Evolutionary conservation across 2,329 filamentous ascomycete species (phyloP).

Genomic region (Aspergillus sp.): DNA sequence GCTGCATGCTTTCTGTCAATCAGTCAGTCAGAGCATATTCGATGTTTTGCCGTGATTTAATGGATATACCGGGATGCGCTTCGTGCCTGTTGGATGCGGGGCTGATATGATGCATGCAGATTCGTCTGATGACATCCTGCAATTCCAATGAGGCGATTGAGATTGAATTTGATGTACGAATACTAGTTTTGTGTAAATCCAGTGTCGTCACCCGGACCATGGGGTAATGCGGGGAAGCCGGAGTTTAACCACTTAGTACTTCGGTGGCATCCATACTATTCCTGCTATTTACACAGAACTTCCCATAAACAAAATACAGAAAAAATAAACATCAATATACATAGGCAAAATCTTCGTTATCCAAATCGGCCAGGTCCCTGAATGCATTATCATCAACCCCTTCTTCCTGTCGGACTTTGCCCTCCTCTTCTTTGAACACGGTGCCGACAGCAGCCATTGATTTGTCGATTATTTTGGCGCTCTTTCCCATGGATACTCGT

Average conservation of each 20-base stretch:
- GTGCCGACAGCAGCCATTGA: slow-evolving; percentile 47
- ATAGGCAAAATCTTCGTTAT: slow-evolving; percentile 60
- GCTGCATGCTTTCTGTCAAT: slow-evolving; percentile 30
- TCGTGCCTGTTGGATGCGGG: slow-evolving; percentile 23
- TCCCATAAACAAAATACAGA: neutral
- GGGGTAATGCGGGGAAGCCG: no score
- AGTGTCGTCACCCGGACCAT: neutral
- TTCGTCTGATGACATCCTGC: slow-evolving; percentile 17
- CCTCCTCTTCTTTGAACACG: slow-evolving; percentile 17
- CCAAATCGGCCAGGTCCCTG: slow-evolving; percentile 54
- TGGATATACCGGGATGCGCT: slow-evolving; percentile 28
- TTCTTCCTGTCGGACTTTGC: slow-evolving; percentile 20
- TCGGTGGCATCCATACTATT: no score
- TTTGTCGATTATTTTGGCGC: slow-evolving; percentile 50
- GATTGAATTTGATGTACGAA: neutral
- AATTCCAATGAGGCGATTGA: neutral
- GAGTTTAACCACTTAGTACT: no score
- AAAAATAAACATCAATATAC: slow-evolving; percentile 35
- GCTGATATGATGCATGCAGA: slow-evolving; percentile 8
- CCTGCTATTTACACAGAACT: no score
- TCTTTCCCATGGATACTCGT: slow-evolving; percentile 55
- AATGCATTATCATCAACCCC: slow-evolving; percentile 45
- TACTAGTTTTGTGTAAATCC: neutral
- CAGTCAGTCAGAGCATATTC: neutral
- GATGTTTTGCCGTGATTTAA: neutral